Conservation (phyloP, 768 basidiomycete genomes). For the Tulasnella sp. region DNA sequence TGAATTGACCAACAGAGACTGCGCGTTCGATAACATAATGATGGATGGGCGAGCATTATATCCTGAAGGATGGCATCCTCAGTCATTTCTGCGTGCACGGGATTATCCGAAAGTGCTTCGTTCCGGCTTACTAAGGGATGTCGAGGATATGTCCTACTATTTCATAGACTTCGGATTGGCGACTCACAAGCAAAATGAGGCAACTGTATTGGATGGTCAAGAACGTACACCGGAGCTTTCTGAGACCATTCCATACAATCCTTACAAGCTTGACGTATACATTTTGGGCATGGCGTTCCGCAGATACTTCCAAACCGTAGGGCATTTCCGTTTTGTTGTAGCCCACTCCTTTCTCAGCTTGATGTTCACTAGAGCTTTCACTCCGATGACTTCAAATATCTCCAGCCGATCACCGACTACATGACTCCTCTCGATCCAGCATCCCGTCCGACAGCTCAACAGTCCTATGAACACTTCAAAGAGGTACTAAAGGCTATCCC, state of each 20-base stretch:
- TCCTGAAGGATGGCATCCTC: constrained; percentile 9
- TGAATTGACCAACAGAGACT: background rate
- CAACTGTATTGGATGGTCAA: background rate
- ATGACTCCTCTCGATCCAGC: background rate
- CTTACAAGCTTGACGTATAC: constrained; percentile 5
- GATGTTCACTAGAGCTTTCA: too few relatives aligned
- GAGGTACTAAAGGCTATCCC: background rate
- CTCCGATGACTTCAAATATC: background rate
- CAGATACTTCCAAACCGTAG: background rate
- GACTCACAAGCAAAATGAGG: background rate
- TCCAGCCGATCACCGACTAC: background rate
- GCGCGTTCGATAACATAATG: constrained; percentile 7
- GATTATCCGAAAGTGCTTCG: background rate
- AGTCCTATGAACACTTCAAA: background rate
- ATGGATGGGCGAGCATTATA: constrained; percentile 10
- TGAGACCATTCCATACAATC: background rate
- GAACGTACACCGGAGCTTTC: constrained; percentile 2
- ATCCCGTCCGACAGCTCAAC: background rate
- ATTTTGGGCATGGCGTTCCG: background rate
- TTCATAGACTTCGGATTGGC: constrained; percentile 9
- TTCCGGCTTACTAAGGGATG: background rate
- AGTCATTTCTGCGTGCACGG: background rate
- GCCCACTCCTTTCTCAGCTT: background rate
- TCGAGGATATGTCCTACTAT: background rate
- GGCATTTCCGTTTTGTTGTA: too few relatives aligned